A percentile compares a stretch with the other conserved stretches of the same genome.
Conservation (phyloP, 2,329 filamentous ascomycete species). For the Colletotrichum lupini region DNA sequence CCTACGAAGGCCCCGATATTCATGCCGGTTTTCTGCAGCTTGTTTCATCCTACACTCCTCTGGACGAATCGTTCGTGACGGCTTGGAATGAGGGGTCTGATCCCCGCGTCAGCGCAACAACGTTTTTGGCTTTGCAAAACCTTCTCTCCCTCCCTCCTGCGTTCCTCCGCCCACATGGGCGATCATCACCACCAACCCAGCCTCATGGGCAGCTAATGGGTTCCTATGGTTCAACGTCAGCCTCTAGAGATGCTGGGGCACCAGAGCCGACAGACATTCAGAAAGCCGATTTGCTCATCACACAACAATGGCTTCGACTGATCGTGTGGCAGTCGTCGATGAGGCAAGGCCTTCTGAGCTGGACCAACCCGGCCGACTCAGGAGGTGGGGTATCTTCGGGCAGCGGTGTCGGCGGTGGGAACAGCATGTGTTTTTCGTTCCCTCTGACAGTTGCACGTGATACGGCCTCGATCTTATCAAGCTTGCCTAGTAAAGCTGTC, state of each 20-base stretch:
- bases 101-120: constrained; percentile 46
- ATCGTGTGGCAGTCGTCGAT: constrained; percentile 81
- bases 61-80: constrained; percentile 72
- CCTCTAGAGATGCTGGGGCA: constrained; percentile 23
- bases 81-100: constrained; percentile 71
- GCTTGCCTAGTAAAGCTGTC: constrained; percentile 53
- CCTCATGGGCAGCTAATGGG: constrained; percentile 21
- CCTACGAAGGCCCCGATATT: constrained; percentile 63
- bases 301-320: constrained; percentile 76
- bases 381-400: constrained; percentile 16
- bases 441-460: constrained; percentile 72
- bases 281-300: constrained; percentile 75
- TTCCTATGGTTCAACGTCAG: constrained; percentile 19
- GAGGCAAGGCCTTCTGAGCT: constrained; percentile 72
- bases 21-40: constrained; percentile 69
- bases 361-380: constrained; percentile 41
- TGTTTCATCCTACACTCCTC: constrained; percentile 69
- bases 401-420: constrained; percentile 12
- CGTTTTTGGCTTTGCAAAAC: constrained; percentile 49
- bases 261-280: constrained; percentile 70
- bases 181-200: constrained; percentile 43
- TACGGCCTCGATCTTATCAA: constrained; percentile 57
- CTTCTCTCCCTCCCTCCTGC: constrained; percentile 46
- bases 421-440: constrained; percentile 69
- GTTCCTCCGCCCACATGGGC: constrained; percentile 42